Base-by-base conservation (phyloP, 371 early-diverging fungal species). In the Saksenaea oblongispora region DNA sequence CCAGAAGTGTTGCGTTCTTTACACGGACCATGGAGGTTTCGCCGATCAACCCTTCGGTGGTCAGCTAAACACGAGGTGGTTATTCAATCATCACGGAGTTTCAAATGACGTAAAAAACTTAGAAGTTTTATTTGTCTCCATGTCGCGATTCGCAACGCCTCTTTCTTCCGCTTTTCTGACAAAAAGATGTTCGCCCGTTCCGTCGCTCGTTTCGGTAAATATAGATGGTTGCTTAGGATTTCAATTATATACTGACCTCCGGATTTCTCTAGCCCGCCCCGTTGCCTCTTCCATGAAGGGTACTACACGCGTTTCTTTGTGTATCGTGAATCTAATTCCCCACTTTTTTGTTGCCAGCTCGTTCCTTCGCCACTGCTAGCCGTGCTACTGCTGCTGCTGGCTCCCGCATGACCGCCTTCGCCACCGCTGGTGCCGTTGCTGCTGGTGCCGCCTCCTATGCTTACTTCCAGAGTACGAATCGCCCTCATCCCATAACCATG, bases 361-460 rank as follows among this genome's bases (percentile, higher is more conserved):
- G 80, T 62, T 70, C 78, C 56, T 84, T 84, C 56, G 69, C 80
- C 17, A 79, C 85, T 62, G 79, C 75, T 62, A 67, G 69, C 54
- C 79, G 83, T 66, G 75, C 82, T 27, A 44, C 64, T 59, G 73
- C 78, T 54, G 59, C 76, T 55, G 73, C 75, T 37, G 70, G 73
- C 65, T 65, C 73, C 59, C 66, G 70, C 62, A 62, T 67, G 54
- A 59, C 67, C 37, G 75, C 72, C 31, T 70, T 85, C 44, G 82
- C 78, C 60, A 69, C 78, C 54, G 84, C 80, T 60, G 74, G 72
- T 58, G 87, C 76, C 36, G 80, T 71, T 55, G 74, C 79, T 37
- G 84, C 78, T 47, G 83, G 78, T 44, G 79, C 67, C 47, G 75
- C 76, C 56, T 70, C 83, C 51, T 78, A 81, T 31, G 84, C 80